These are phyloP conservation scores for Candida bentonensis DNA, from an alignment of 805 yeast species.

Conservation along the genomic window DNA sequence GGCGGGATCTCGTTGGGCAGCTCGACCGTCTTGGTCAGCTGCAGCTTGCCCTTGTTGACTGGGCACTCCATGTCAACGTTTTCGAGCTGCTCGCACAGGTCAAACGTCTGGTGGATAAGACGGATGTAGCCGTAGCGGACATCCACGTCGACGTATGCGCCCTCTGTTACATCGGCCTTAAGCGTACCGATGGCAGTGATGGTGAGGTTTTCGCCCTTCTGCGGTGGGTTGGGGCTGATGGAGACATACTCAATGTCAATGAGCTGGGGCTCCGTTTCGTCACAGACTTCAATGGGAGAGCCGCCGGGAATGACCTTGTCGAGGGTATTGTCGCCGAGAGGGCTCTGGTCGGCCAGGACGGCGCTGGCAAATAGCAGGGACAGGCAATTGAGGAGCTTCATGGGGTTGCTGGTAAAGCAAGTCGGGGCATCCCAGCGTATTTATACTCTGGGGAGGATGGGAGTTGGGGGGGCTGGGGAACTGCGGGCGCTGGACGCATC, in stretches of 20 bases:
- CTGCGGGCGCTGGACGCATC: too few relatives aligned
- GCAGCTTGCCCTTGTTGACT: conserved; percentile 50
- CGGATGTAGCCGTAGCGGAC: conserved; percentile 88
- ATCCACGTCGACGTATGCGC: conserved; percentile 89
- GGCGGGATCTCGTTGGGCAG: conserved; percentile 92
- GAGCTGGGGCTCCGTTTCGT: conserved; percentile 45
- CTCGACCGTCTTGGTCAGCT: conserved; percentile 56
- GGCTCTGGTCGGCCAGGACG: neutral
- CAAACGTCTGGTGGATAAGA: conserved; percentile 77
- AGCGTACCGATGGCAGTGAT: conserved; percentile 62
- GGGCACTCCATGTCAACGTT: conserved; percentile 85
- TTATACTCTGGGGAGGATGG: too few relatives aligned
- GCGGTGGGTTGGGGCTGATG: conserved; percentile 79
- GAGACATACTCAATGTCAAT: conserved; percentile 45
- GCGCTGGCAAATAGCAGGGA: neutral
- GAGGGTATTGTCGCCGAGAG: neutral
- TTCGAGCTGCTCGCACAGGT: conserved; percentile 74
- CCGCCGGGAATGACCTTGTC: conserved; percentile 56
- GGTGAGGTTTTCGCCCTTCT: conserved; percentile 69
- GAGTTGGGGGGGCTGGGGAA: too few relatives aligned
- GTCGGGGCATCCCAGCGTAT: too few relatives aligned
- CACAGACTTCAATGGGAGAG: conserved; percentile 75
- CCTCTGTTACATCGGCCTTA: conserved; percentile 45
- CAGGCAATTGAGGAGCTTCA: conserved; percentile 5
- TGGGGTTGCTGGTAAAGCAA: too few relatives aligned